Base-by-base conservation (phyloP, 2,329 filamentous ascomycete species). In the Blastomyces silverae region DNA sequence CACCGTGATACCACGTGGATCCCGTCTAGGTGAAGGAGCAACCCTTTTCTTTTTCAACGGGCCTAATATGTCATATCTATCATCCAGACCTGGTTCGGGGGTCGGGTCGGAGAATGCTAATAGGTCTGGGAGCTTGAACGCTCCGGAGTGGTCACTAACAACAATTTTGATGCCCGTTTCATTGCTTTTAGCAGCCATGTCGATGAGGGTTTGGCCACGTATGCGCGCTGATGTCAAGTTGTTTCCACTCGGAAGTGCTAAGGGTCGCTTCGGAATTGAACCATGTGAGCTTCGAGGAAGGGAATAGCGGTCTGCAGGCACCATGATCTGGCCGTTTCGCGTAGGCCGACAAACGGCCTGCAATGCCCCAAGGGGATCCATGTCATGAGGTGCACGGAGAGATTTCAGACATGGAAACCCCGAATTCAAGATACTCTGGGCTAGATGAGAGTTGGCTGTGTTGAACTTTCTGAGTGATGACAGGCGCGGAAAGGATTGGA, bases 141-240 rank as follows among this genome's bases (percentile, higher is more conserved):
- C 68, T 44, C 73, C 77, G 0, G 77, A 79, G 64, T 76, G 74
- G 66, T 80, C 78, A 28, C 77, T 78, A 55, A 80, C 74, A 22
- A 79, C 63, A 6, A 79, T 73, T 44, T 70, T 73, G 71, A 79
- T 75, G 25, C 76, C 78, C 3, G 71, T 71, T 63, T 79, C 77
- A 1, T 71, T 75, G 57, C 79, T 76, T 67, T 77, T 79, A 5
- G 72, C 71, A 2, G 76, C 75, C 71, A 76, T 77, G 37, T 80
- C 78, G 25, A 80, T 79, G 48, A 79, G 79, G 4, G 74, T 78
- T 64, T 79, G 78, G 1, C 78, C 78, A 25, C 79, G 77, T 52
- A 80, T 78, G 11, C 78, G 77, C 20, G 79, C 76, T 4, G 75
- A 78, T 1, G 74, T 79, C 66, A 80, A 63, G 59, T 79, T 80